Base-by-base conservation (phyloP, 257 asterid genomes). In the Nicotiana attenuata region DNA sequence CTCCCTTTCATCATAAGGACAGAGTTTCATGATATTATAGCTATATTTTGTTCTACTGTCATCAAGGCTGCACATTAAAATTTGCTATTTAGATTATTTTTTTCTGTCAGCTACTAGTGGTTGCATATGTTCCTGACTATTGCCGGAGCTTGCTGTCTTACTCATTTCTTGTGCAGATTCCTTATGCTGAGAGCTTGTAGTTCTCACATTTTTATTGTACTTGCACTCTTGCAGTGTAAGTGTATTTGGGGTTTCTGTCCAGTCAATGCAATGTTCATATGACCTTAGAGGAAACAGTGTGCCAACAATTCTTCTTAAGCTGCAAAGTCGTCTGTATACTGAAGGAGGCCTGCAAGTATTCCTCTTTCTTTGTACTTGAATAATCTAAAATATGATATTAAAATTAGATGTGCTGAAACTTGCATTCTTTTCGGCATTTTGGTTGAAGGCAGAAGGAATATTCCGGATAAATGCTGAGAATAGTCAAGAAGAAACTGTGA, bases 221-320 rank as follows among this genome's bases (percentile, higher is more conserved):
- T 79, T 82, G 29, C 92, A 92, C 97, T 86, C 41, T 79, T 82
- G 29, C 92, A 92, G 98, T 86, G 91, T 89, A 5, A 88, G 92
- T 80, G 98, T 92, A 3, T 94, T 92, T 83, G 98, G 98, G 73
- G 97, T 94, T 78, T 94, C 97, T 29, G 92, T 97, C 28, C 88
- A 92, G 83, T 94, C 98, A 9, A 92, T 94, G 98, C 97, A 92
- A 82, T 94, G 98, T 82, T 88, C 94, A 4, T 87, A 87, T 84
- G 97, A 94, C 85, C 38, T 61, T 2, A 89, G 95, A 84, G 98
- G 98, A 80, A 91, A 94, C 88, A 90, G 97, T 59, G 93, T 92
- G 73, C 98, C 97, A 10, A 92, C 92, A 3, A 86, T 92, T 82
- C 97, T 94, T 29, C 95, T 94, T 24, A 83, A 89, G 89, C 88